Evolutionary conservation across 805 yeast genomes (phyloP).

Genomic region (Barnettozyma sucrosica): DNA sequence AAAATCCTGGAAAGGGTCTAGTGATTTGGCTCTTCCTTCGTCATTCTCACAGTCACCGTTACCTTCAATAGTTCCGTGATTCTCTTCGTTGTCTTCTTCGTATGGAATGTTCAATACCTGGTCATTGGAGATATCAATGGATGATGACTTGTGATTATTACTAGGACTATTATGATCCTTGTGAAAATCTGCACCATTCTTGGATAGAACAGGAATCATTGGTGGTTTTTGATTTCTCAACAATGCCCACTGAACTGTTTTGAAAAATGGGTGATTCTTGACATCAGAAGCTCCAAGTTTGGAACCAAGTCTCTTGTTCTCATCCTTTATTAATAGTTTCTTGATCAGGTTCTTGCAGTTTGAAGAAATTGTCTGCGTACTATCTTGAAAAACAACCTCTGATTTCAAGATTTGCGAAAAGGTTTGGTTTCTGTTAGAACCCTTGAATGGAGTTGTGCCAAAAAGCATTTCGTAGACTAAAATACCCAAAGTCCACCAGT

Average conservation of each 20-base stretch:
- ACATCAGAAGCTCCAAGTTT: conserved; percentile 93
- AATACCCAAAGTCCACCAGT: conserved; percentile 99
- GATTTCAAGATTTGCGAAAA: conserved; percentile 81
- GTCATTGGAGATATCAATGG: conserved; percentile 28
- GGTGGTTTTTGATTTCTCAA: conserved; percentile 93
- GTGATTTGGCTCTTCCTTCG: conserved; percentile 9
- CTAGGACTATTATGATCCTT: conserved; percentile 17
- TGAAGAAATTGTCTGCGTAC: conserved; percentile 53
- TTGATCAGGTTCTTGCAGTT: conserved; percentile 74
- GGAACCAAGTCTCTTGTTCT: conserved; percentile 82
- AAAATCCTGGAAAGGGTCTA: conserved; percentile 80
- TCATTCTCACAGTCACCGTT: neutral
- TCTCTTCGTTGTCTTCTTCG: conserved; percentile 17
- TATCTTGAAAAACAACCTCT: conserved; percentile 76
- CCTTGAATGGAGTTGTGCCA: conserved; percentile 96
- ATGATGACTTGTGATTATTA: conserved; percentile 18
- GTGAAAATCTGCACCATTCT: conserved; percentile 46
- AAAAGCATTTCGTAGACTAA: conserved; percentile 89
- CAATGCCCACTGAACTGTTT: conserved; percentile 91
- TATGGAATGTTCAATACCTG: conserved; percentile 16
- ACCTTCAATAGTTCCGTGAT: conserved; percentile 2
- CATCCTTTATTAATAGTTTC: conserved; percentile 83
- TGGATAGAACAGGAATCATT: conserved; percentile 76
- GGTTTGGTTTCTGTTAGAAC: conserved; percentile 80
- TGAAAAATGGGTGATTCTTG: conserved; percentile 87